A percentile compares a stretch with the other conserved stretches of the same genome.
These are phyloP conservation scores for Elsinoe australis DNA, from an alignment of 2,329 filamentous ascomycete genomes.

Conservation along the genomic window DNA sequence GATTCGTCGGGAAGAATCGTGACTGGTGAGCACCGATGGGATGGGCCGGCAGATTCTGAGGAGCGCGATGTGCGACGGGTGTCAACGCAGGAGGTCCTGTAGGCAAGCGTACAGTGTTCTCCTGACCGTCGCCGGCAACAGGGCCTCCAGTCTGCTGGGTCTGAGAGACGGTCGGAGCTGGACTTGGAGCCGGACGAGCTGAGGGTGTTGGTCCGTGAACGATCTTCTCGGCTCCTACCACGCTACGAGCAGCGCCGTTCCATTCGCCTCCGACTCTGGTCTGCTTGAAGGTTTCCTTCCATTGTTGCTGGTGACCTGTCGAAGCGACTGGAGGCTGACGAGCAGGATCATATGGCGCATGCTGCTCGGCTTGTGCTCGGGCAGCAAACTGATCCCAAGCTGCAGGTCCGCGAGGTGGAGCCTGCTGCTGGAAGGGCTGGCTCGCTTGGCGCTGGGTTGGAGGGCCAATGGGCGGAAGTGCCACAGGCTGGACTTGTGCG, in stretches of 20 bases:
- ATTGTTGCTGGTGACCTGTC: constrained; percentile 10
- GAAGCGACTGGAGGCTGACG: neutral
- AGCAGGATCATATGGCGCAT: neutral
- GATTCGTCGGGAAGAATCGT: constrained; percentile 36
- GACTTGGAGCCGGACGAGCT: constrained; percentile 20
- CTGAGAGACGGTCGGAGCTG: constrained; percentile 29
- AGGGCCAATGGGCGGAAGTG: constrained; percentile 29
- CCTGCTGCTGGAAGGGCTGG: constrained; percentile 18
- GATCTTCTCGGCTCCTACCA: constrained; percentile 26
- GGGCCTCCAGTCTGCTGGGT: constrained; percentile 28
- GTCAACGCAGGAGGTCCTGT: constrained; percentile 15
- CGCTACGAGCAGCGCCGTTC: constrained; percentile 26
- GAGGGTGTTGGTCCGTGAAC: constrained; percentile 24
- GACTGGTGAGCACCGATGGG: constrained; percentile 23
- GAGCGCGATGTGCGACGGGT: constrained; percentile 21
- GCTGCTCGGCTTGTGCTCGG: constrained; percentile 9
- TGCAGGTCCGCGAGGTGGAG: constrained; percentile 18
- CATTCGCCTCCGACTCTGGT: constrained; percentile 24
- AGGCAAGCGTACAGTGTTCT: constrained; percentile 30
- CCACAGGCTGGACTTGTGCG: neutral
- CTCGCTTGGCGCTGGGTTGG: constrained; percentile 25
- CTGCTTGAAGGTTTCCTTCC: constrained; percentile 33
- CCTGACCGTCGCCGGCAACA: constrained; percentile 22
- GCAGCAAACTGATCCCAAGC: constrained; percentile 26
- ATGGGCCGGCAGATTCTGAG: constrained; percentile 18